These are phyloP conservation scores for Salix udensis DNA, from an alignment of 345 rosid species.

Conservation along the genomic window DNA sequence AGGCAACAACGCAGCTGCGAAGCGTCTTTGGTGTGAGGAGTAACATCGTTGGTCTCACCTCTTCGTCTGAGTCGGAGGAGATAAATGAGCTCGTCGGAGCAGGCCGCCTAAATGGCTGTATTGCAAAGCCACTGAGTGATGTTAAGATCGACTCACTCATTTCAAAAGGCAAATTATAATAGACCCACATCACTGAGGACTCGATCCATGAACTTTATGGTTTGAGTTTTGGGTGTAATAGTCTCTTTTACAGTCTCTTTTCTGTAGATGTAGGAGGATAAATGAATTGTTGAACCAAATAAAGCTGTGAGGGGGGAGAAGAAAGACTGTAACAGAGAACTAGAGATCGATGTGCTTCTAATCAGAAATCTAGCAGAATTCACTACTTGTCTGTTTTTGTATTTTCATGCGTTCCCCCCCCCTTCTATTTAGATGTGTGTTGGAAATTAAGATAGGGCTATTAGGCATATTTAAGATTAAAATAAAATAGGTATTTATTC, in stretches of 20 bases:
- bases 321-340: background rate
- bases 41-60: background rate
- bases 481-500: too few relatives aligned
- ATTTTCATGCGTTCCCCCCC: too few relatives aligned
- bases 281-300: background rate
- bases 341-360: background rate
- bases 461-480: too few relatives aligned
- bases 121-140: background rate
- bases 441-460: too few relatives aligned
- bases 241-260: background rate
- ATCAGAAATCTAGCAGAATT: background rate
- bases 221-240: background rate
- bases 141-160: background rate
- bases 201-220: background rate
- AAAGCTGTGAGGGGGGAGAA: background rate
- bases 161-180: background rate
- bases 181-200: background rate
- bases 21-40: background rate
- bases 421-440: too few relatives aligned
- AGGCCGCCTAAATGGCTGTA: background rate
- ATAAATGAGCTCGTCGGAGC: background rate
- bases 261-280: background rate
- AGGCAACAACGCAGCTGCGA: background rate
- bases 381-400: too few relatives aligned
- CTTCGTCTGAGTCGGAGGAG: background rate